These are phyloP conservation scores for Pythium pectinolyticum DNA, from an alignment of 352 stramenopile species.

Conservation along the genomic window DNA sequence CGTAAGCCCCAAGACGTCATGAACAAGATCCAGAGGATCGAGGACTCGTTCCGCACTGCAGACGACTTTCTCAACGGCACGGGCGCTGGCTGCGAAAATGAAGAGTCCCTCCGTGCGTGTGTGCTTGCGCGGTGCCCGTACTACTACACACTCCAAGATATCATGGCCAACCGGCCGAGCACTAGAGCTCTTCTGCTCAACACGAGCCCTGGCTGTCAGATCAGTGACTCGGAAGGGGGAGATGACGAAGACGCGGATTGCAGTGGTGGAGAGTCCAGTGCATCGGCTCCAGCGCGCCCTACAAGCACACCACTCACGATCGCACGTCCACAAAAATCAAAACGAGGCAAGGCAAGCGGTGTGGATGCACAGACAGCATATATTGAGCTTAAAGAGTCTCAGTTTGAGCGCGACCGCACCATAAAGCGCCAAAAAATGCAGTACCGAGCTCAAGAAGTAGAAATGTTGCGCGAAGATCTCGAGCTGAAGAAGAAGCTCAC, in stretches of 20 bases:
- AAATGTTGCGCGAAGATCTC: not conserved
- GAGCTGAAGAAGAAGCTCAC: not conserved
- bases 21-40: conserved; percentile 19
- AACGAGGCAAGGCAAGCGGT: not conserved
- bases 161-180: conserved; percentile 21
- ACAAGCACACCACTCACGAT: not conserved
- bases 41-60: conserved; percentile 13
- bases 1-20: conserved; percentile 19
- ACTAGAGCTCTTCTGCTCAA: not conserved
- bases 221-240: not conserved
- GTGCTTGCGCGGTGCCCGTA: conserved; percentile 15
- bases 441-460: not conserved
- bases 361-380: not conserved
- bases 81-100: conserved; percentile 21
- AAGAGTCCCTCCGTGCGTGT: conserved; percentile 1
- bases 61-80: conserved; percentile 22
- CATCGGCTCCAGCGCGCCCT: not conserved
- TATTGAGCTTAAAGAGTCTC: conserved; percentile 1
- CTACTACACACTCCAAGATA: conserved; percentile 17
- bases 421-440: not conserved
- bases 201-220: not conserved
- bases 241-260: not conserved
- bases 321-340: not conserved
- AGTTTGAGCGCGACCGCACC: not conserved
- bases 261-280: not conserved